These are phyloP conservation scores for Naganishia sp. DNA, from an alignment of 1,284 basidiomycete species.

Conservation along the genomic window DNA sequence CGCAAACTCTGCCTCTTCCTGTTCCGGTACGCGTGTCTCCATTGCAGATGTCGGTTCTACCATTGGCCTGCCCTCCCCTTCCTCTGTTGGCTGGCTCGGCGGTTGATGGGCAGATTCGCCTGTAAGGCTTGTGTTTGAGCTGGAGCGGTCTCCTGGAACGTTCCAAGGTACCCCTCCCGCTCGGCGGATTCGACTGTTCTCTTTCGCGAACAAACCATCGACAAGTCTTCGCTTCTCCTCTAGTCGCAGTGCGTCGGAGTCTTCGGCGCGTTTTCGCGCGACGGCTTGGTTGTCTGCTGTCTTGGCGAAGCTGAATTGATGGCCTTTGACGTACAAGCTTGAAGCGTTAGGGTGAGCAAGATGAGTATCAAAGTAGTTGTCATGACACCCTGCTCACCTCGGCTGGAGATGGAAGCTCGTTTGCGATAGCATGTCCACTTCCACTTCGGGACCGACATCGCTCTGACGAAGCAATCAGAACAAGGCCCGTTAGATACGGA, in stretches of 20 bases:
- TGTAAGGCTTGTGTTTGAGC: background rate
- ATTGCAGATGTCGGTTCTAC: constrained; percentile 8
- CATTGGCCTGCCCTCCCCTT: background rate
- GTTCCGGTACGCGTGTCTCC: constrained; percentile 18
- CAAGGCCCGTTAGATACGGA: background rate
- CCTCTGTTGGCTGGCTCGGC: background rate
- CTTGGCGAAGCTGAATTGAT: constrained; percentile 10
- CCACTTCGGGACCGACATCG: background rate
- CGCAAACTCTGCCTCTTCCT: constrained; percentile 20
- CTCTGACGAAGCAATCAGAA: background rate
- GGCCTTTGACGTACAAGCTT: constrained; percentile 24
- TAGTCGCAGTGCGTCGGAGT: constrained; percentile 14
- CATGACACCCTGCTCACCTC: background rate
- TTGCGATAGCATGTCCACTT: constrained; percentile 20
- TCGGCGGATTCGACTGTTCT: constrained; percentile 1
- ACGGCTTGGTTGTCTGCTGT: constrained; percentile 22
- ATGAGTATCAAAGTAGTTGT: background rate
- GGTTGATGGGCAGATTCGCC: background rate
- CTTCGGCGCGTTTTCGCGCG: constrained; percentile 24
- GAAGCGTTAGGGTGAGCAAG: background rate
- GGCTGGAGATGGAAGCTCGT: constrained; percentile 24
- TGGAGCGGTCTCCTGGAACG: background rate
- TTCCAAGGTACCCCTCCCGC: constrained; percentile 9
- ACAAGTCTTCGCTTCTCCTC: constrained; percentile 25
- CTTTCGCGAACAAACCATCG: background rate